Percentiles rank a stretch among this genome's conserved stretches.
Conservation (phyloP, 2,329 filamentous ascomycete species). For the Calonectria montana region DNA sequence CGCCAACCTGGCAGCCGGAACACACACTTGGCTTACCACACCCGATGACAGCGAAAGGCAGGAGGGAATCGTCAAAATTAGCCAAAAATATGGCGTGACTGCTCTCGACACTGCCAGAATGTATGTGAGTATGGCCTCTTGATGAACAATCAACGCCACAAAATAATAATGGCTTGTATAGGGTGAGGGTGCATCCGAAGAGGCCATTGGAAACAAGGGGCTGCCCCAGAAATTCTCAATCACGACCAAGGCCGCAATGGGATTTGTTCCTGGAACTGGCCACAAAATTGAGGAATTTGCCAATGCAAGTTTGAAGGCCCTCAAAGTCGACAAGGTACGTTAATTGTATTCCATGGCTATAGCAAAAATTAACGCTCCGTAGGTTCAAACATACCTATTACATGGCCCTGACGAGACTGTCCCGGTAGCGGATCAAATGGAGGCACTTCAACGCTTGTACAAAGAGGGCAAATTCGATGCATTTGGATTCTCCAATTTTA, state of each 20-base stretch:
- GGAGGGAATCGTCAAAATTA: background rate
- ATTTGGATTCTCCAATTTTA: slow-evolving; percentile 8
- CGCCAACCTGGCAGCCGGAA: background rate
- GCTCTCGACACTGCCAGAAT: background rate
- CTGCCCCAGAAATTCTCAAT: background rate
- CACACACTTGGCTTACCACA: background rate
- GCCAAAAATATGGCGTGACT: background rate
- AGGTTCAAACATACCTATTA: slow-evolving; percentile 2
- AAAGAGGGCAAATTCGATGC: background rate
- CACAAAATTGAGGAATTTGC: background rate
- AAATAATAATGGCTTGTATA: background rate
- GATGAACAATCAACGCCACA: background rate
- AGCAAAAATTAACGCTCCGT: background rate
- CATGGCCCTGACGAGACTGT: background rate
- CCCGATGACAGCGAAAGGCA: background rate
- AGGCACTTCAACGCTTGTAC: background rate
- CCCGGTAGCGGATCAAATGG: background rate
- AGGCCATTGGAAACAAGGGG: background rate
- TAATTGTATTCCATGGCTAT: background rate
- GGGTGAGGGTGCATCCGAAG: background rate
- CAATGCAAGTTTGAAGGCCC: background rate
- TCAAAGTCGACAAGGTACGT: background rate
- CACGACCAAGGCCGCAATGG: background rate
- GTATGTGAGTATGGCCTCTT: background rate
- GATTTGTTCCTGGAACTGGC: background rate